Conservation (phyloP, 2,329 filamentous ascomycete genomes). For the Penicillium freii region DNA sequence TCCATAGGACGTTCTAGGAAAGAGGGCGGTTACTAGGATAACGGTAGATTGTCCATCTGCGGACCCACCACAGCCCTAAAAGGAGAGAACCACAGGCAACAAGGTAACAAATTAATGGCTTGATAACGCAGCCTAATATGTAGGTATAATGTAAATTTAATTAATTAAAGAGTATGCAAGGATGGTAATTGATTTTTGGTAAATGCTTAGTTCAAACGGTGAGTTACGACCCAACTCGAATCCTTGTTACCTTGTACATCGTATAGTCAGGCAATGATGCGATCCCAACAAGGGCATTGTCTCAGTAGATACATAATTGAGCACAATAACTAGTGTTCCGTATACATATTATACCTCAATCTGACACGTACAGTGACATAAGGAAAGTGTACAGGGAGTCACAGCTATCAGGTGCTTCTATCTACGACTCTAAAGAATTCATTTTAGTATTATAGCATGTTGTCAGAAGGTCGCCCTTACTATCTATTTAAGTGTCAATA, state of each 20-base stretch:
- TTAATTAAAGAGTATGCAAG: not conserved
- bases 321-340: too few species aligned
- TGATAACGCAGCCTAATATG: not conserved
- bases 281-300: not conserved
- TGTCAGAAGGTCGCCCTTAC: too few species aligned
- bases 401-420: too few species aligned
- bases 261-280: not conserved
- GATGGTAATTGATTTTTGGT: not conserved
- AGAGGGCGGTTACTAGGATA: too few species aligned
- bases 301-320: not conserved
- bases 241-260: not conserved
- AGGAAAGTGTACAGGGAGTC: not conserved
- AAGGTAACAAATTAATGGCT: not conserved
- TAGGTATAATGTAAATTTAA: not conserved
- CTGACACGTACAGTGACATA: conserved; percentile 2
- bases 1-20: too few species aligned
- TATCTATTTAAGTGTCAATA: too few species aligned
- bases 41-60: too few species aligned
- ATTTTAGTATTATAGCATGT: too few species aligned
- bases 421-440: too few species aligned
- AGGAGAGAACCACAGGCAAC: not conserved
- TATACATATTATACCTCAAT: not conserved
- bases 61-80: not conserved
- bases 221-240: not conserved
- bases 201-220: not conserved